Base-by-base conservation (phyloP, 1,284 basidiomycete genomes). In the Cystobasidium pallidum region DNA sequence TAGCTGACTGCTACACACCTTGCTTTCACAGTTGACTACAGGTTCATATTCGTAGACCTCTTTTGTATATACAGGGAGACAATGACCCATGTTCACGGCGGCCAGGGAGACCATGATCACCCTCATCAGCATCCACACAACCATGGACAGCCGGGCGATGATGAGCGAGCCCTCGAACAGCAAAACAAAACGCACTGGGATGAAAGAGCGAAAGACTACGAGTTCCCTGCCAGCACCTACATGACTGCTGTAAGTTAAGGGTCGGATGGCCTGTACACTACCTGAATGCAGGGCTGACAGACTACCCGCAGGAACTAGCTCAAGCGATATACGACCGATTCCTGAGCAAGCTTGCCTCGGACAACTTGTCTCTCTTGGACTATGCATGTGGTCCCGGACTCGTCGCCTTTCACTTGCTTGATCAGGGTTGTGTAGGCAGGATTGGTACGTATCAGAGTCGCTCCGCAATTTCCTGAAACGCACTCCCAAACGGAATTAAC, bases 361-460 rank as follows among this genome's bases (percentile, higher is more conserved):
- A 51, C 1, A 8, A 30, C 3, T 7, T 51, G 19, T n/a, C 62
- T 1, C 45, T 64, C 2, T 28, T 64, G 17, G 62, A 64, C 21
- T 64, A 64, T 51, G 62, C 62, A 7, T 64, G 62, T 26, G 62
- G 62, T 21, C 62, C 62, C 21, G 62, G 62, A 21, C 32, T 43
- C 15, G 47, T 64, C 43, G 32, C 62, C 10, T 64, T 32, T 36
- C 62, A 19, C 45, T 36, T 64, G 43, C 45, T 64, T 21, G 62
- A 64, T n/a, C 24, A 47, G n/a, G 62, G 47, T 39, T 32, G 24
- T 10, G 47, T 64, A 3, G 30, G 43, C 4, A 64, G 51, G 47
- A 49, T 64, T 26, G 62, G 62, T 64, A 49, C 6, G 59, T 34
- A 10, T 8, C 7, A n/a, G n/a, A n/a, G n/a, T n/a, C n/a, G n/a